A percentile compares a stretch with the other conserved stretches of the same genome.
These are phyloP conservation scores for Pharus latifolius DNA, from an alignment of 176 grass and related monocot species.

Conservation along the genomic window DNA sequence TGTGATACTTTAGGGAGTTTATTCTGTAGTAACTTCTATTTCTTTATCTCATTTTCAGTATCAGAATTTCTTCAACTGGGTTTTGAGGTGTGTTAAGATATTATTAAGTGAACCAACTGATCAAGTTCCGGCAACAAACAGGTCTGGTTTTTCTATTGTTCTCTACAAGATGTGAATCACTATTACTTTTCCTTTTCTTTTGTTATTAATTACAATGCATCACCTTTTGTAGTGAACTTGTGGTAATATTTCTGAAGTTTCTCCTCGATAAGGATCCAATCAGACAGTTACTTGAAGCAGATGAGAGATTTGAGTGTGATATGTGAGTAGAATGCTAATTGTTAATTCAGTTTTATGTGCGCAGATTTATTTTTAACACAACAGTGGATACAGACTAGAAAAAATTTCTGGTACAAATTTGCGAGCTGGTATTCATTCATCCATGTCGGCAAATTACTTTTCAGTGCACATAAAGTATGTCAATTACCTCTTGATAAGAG, in stretches of 20 bases:
- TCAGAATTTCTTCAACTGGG: slow-evolving; percentile 97
- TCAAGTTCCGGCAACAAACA: slow-evolving; percentile 66
- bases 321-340: slow-evolving; percentile 51
- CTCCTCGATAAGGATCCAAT: slow-evolving; percentile 75
- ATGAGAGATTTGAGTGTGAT: slow-evolving; percentile 62
- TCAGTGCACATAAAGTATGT: neutral
- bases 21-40: slow-evolving; percentile 31
- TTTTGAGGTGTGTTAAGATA: slow-evolving; percentile 81
- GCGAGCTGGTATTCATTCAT: neutral
- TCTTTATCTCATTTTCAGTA: slow-evolving; percentile 48
- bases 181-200: slow-evolving; percentile 11
- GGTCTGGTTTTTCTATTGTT: slow-evolving; percentile 21
- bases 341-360: slow-evolving; percentile 12
- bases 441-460: neutral
- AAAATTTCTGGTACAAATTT: neutral
- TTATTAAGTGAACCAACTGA: slow-evolving; percentile 79
- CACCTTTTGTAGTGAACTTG: slow-evolving; percentile 59
- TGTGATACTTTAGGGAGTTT: slow-evolving; percentile 6
- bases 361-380: neutral
- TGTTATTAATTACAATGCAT: slow-evolving; percentile 10
- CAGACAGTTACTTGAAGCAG: slow-evolving; percentile 68
- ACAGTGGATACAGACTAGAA: neutral
- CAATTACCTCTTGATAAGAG: neutral
- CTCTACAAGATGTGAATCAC: neutral
- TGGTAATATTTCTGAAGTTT: slow-evolving; percentile 91